phyloP scores from a whole-genome alignment of 805 yeast genomes.

The Monosporozyma servazzii region DNA sequence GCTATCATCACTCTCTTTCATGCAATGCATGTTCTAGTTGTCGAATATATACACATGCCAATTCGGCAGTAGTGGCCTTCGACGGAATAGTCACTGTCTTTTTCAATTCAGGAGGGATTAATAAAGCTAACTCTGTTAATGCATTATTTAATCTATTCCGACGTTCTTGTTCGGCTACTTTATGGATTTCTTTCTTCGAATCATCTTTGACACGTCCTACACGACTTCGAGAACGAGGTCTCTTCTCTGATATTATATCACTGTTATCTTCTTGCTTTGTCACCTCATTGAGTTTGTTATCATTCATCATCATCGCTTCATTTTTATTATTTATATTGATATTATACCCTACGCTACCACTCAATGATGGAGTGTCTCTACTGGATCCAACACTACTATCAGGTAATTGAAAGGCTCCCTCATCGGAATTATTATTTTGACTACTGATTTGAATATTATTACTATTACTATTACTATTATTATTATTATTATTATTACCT shows the following conservation, averaged over 20 bases:
- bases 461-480: neutral
- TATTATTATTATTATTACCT: neutral
- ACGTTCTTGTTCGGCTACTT: constrained; percentile 92
- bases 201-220: constrained; percentile 7
- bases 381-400: constrained; percentile 13
- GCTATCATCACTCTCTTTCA: neutral
- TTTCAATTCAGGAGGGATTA: constrained; percentile 56
- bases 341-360: neutral
- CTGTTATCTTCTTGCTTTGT: neutral
- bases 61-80: constrained; percentile 91
- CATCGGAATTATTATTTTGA: constrained; percentile 1
- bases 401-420: constrained; percentile 19
- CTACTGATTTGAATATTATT: neutral
- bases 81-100: constrained; percentile 61
- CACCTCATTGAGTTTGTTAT: constrained; percentile 2
- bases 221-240: neutral
- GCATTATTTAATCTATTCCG: constrained; percentile 88
- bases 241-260: neutral
- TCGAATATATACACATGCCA: constrained; percentile 65
- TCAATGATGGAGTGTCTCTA: neutral
- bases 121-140: constrained; percentile 57
- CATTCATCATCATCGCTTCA: neutral
- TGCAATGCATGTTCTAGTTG: constrained; percentile 10
- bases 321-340: neutral
- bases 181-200: constrained; percentile 43